phyloP scores from a whole-genome alignment of 768 basidiomycete genomes.

The Clavaria fumosa region DNA sequence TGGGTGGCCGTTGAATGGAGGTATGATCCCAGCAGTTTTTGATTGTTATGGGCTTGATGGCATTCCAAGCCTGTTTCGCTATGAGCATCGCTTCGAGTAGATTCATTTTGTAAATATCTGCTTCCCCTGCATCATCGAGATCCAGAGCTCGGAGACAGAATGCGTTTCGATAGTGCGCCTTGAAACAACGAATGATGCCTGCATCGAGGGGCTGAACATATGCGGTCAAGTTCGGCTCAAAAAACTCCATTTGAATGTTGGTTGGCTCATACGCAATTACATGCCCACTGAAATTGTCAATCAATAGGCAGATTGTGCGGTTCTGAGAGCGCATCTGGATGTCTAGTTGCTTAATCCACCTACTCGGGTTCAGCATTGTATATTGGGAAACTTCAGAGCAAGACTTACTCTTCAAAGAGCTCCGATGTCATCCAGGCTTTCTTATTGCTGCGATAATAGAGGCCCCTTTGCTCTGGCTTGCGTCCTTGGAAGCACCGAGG shows the following conservation, averaged over 20 bases:
- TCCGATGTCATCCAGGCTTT: constrained; percentile 25
- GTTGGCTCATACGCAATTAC: constrained; percentile 12
- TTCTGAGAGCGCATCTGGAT: constrained; percentile 16
- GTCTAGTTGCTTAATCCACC: no score
- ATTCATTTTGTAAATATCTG: constrained; percentile 24
- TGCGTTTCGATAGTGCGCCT: constrained; percentile 19
- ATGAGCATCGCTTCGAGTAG: constrained; percentile 20
- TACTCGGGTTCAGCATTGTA: no score
- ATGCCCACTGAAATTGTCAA: constrained; percentile 20
- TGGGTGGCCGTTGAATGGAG: not conserved
- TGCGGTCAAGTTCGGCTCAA: constrained; percentile 22
- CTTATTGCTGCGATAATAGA: constrained; percentile 22
- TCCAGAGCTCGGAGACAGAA: constrained; percentile 18
- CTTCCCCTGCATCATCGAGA: constrained; percentile 16
- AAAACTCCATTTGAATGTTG: constrained; percentile 17
- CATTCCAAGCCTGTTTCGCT: not conserved
- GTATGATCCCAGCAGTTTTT: not conserved
- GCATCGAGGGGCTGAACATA: constrained; percentile 23
- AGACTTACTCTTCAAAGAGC: constrained; percentile 23
- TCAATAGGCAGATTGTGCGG: constrained; percentile 17
- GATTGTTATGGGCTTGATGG: not conserved
- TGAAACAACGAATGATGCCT: constrained; percentile 23
- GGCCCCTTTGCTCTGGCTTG: constrained; percentile 17
- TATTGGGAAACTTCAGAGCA: no score
- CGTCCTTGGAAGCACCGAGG: constrained; percentile 19